These are phyloP conservation scores for Xenoacremonium recifei DNA, from an alignment of 2,329 filamentous ascomycete species.

Conservation along the genomic window DNA sequence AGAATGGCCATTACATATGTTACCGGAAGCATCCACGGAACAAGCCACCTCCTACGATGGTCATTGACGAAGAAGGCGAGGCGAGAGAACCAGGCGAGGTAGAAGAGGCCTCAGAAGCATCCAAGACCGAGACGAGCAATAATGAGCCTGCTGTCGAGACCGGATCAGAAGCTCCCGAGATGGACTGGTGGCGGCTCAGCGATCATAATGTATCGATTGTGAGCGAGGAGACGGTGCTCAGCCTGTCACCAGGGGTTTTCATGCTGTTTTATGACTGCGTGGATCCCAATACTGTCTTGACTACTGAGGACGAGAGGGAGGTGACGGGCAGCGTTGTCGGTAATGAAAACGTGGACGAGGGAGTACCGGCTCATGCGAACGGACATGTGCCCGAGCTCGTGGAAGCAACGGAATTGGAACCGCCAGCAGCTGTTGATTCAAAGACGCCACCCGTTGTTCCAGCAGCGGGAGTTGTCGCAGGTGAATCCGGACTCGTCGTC, in stretches of 20 bases:
- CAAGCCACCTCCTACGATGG: slow-evolving; percentile 7
- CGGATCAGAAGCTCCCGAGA: slow-evolving; percentile 30
- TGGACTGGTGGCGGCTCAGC: slow-evolving; percentile 86
- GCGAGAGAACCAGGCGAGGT: slow-evolving; percentile 14
- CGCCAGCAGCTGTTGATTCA: too few relatives aligned
- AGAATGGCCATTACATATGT: slow-evolving; percentile 94
- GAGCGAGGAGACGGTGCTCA: slow-evolving; percentile 69
- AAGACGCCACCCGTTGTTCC: too few relatives aligned
- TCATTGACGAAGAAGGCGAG: slow-evolving; percentile 2
- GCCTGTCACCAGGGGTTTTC: slow-evolving; percentile 75
- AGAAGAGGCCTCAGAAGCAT: slow-evolving; percentile 4
- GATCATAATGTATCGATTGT: slow-evolving; percentile 80
- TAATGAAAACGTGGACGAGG: too few relatives aligned
- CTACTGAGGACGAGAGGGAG: slow-evolving; percentile 27
- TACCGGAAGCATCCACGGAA: slow-evolving; percentile 67
- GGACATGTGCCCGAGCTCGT: too few relatives aligned
- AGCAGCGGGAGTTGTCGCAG: too few relatives aligned
- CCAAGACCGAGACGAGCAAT: slow-evolving; percentile 9
- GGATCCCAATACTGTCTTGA: slow-evolving; percentile 49
- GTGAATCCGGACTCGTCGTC: too few relatives aligned
- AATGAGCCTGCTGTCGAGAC: slow-evolving; percentile 1
- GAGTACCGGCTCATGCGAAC: too few relatives aligned
- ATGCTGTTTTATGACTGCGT: slow-evolving; percentile 95
- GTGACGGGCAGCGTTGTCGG: too few relatives aligned
- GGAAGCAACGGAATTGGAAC: too few relatives aligned